Base-by-base conservation (phyloP, 176 grass and related monocot genomes). In the Juncus effusus region DNA sequence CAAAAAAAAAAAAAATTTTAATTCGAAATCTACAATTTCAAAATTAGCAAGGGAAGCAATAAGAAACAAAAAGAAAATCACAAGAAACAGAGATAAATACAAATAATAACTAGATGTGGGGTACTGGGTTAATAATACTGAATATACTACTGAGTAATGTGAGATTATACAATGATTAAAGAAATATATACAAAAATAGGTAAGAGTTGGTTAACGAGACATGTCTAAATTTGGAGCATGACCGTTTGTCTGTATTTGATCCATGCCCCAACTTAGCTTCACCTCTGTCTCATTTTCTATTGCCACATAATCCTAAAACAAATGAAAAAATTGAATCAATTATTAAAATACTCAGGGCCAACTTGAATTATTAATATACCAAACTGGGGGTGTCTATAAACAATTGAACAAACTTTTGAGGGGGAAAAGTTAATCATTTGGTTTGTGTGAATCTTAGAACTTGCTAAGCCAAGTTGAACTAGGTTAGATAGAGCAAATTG, bases 101-200 rank as follows among this genome's bases (percentile, higher is more conserved):
- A 28, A 28, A 28, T 28, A 28, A 28, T 28, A 28, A 28, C 19
- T 28, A 28, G 19, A 28, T 28, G 19, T 28, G 19, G 19, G 19
- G 19, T 28, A 28, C 19, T 28, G 19, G 19, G 19, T 28, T 28
- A 28, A 28, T 28, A 28, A 28, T 28, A 71, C 67, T 71, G 13
- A 72, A 72, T 59, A 53, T 55, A 36, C 13, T 72, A 72, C 50
- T 72, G 42, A 45, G 44, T 47, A 9, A 42, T 6, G 68, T 72
- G 68, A 44, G 54, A 72, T 72, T 72, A 72, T 72, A 72, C 68
- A 72, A 59, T 56, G 38, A 71, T 58, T 59, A 42, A 72, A 13
- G 42, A 15, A 59, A 59, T 59, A 72, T 72, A 52, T 72, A 72
- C 68, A 72, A 47, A 47, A 72, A 59, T 71, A 45, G 54, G 38